phyloP scores from a whole-genome alignment of 179 eudicot genomes.

The Gypsophila paniculata region DNA sequence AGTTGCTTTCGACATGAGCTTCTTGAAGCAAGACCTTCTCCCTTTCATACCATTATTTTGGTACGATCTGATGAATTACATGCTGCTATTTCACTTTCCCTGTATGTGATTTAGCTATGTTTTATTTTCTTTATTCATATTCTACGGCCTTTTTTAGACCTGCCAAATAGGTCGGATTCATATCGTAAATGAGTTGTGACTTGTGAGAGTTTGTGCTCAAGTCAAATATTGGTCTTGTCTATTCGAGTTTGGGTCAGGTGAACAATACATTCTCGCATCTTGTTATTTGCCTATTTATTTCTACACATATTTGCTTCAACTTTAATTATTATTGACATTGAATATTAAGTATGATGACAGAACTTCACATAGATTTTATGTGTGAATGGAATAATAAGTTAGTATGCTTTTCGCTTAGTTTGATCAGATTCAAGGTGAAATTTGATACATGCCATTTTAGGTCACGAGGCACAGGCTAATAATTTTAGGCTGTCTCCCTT shows the following conservation, averaged over 20 bases:
- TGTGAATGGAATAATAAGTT: background rate
- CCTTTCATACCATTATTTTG: slow-evolving; percentile 86
- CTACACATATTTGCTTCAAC: background rate
- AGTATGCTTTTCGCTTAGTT: background rate
- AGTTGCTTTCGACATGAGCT: slow-evolving; percentile 81
- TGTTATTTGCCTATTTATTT: background rate
- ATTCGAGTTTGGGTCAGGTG: background rate
- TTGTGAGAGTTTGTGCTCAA: background rate
- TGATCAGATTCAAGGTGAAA: no score
- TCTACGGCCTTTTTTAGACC: background rate
- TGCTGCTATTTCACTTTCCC: background rate
- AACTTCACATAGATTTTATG: background rate
- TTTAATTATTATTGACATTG: background rate
- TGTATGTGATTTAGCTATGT: background rate
- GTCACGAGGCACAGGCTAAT: background rate
- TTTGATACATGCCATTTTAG: background rate
- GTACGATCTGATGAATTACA: slow-evolving; percentile 39
- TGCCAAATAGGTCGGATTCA: background rate
- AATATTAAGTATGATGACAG: background rate
- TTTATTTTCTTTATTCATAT: background rate
- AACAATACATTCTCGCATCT: background rate
- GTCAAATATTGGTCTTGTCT: background rate
- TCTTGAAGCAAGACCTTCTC: slow-evolving; percentile 82
- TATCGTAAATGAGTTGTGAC: no score
- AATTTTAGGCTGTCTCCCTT: background rate